These are phyloP conservation scores for Rhodofomes roseus DNA, from an alignment of 1,284 basidiomycete species.

Conservation along the genomic window DNA sequence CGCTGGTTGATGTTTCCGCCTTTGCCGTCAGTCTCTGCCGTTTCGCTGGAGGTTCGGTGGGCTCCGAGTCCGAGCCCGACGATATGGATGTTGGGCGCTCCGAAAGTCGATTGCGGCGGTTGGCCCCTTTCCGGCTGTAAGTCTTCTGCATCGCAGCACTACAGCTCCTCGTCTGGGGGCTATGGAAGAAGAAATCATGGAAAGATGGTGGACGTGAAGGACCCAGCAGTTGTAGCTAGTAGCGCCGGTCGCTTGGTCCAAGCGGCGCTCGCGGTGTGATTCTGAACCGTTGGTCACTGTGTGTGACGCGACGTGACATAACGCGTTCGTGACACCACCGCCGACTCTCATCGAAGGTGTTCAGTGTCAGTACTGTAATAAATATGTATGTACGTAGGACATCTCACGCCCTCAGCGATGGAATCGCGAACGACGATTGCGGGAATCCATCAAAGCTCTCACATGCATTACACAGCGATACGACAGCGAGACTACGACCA, in stretches of 20 bases:
- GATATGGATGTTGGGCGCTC: constrained; percentile 6
- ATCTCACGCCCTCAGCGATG: no score
- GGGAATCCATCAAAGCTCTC: no score
- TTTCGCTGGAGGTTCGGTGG: constrained; percentile 18
- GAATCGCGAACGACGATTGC: no score
- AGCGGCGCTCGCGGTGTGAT: neutral
- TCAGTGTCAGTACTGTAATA: no score
- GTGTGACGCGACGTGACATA: neutral
- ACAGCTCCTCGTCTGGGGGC: neutral
- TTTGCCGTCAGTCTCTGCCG: constrained; percentile 15
- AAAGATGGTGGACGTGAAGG: neutral
- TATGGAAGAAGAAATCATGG: neutral
- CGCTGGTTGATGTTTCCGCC: constrained; percentile 7
- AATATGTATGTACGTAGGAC: no score
- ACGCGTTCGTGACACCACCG: neutral
- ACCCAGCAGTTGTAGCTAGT: neutral
- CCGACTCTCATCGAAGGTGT: no score
- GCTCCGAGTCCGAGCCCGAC: constrained; percentile 2
- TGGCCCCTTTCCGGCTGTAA: constrained; percentile 20
- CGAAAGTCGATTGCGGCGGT: constrained; percentile 14
- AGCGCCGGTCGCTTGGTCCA: neutral
- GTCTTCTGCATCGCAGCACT: constrained; percentile 17
- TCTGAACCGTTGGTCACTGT: neutral
- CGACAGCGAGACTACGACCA: neutral
- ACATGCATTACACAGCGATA: neutral